Conservation (phyloP, 495 filamentous ascomycete genomes). For the Neurospora sp. region DNA sequence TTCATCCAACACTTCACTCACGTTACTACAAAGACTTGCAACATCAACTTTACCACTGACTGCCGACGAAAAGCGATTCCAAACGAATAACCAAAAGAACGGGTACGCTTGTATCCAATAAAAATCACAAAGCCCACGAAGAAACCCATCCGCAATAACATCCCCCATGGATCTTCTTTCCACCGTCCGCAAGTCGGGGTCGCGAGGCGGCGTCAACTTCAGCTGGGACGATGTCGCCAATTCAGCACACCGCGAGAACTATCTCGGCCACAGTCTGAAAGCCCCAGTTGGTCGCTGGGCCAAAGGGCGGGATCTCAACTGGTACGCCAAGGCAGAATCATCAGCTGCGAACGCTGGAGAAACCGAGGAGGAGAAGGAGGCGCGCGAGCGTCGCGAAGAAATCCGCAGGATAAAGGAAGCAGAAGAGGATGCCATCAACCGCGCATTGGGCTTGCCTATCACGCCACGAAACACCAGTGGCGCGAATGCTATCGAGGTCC, state of each 20-base stretch:
- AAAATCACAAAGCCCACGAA: not conserved
- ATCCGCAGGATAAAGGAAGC: slow-evolving; percentile 76
- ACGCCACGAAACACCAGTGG: slow-evolving; percentile 39
- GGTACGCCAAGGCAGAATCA: slow-evolving; percentile 72
- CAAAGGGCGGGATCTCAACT: slow-evolving; percentile 70
- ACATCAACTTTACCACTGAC: too few species aligned
- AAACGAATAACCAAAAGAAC: not conserved
- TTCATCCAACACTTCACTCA: too few species aligned
- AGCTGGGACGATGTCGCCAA: slow-evolving; percentile 90
- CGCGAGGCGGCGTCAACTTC: slow-evolving; percentile 89
- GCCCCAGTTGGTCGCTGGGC: slow-evolving; percentile 96
- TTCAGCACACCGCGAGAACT: slow-evolving; percentile 87
- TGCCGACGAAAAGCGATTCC: too few species aligned
- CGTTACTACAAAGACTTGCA: too few species aligned
- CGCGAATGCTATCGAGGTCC: slow-evolving; percentile 38
- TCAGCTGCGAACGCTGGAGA: slow-evolving; percentile 35
- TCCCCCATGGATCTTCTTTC: slow-evolving; percentile 81
- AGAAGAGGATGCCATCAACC: slow-evolving; percentile 80
- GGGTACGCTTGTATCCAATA: not conserved
- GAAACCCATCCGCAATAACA: not conserved
- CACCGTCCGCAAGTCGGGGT: slow-evolving; percentile 84
- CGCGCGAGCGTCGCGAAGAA: slow-evolving; percentile 65
- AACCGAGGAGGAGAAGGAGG: slow-evolving; percentile 51
- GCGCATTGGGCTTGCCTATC: slow-evolving; percentile 69
- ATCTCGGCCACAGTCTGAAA: slow-evolving; percentile 92